Percentiles rank a stretch among this genome's conserved stretches.
These are phyloP conservation scores for Phialophora tarda DNA, from an alignment of 2,329 filamentous ascomycete genomes.

Conservation along the genomic window DNA sequence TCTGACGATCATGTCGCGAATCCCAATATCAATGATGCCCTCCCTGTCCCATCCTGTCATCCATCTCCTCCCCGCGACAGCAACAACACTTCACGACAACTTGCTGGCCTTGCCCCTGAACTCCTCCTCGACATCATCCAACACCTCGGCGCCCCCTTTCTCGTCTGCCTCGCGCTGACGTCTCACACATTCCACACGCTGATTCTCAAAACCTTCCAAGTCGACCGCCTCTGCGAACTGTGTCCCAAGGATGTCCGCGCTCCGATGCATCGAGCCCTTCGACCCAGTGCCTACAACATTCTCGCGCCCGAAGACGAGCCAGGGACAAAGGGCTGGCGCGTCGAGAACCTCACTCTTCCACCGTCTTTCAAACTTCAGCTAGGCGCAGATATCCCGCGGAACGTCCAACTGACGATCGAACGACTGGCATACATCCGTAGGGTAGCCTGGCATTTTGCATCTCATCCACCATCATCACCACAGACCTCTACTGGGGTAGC, in stretches of 20 bases:
- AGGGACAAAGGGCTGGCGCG: neutral
- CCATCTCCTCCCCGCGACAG: neutral
- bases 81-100: neutral
- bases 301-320: neutral
- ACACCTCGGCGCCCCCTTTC: neutral
- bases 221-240: neutral
- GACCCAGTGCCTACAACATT: neutral
- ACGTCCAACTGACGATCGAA: neutral
- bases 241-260: constrained; percentile 4
- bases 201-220: neutral
- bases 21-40: neutral
- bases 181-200: neutral
- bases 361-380: neutral
- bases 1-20: neutral
- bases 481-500: neutral
- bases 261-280: neutral
- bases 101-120: neutral
- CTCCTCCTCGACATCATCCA: neutral
- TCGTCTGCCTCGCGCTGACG: neutral
- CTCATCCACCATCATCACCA: neutral
- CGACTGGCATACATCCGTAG: neutral
- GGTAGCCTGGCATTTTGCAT: neutral
- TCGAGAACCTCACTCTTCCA: neutral
- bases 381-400: no score
- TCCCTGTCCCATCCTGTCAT: neutral